Evolutionary conservation across 805 yeast species (phyloP).

Genomic region (Wickerhamomyces queroliae): DNA sequence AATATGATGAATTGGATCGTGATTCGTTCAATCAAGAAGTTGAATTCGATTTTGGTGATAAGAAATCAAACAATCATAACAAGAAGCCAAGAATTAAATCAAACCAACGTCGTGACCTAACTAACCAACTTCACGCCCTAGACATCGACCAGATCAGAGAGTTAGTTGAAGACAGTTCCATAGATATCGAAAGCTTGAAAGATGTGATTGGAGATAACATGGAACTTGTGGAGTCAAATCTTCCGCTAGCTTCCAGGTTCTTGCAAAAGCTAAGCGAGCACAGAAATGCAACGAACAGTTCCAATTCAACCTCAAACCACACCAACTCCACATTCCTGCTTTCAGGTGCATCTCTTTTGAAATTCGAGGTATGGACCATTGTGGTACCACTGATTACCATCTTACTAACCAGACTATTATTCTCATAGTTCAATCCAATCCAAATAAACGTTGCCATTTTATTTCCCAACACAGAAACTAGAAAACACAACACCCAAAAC

Average conservation of each 20-base stretch:
- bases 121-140: too few species aligned
- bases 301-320: not conserved
- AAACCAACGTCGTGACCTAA: not conserved
- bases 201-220: too few species aligned
- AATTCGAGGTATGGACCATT: not conserved
- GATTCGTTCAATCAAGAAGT: not conserved
- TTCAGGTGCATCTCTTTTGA: not conserved
- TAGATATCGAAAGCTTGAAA: too few species aligned
- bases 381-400: not conserved
- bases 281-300: too few species aligned
- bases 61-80: not conserved
- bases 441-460: too few species aligned
- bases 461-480: conserved; percentile 92
- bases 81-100: conserved; percentile 7
- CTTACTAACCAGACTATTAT: not conserved
- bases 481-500: conserved; percentile 87
- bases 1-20: conserved; percentile 1
- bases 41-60: not conserved
- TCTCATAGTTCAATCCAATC: not conserved
- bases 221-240: too few species aligned
- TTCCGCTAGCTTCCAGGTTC: too few species aligned
- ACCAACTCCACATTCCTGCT: not conserved
- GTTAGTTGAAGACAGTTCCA: too few species aligned
- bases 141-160: too few species aligned
- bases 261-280: too few species aligned